These are phyloP conservation scores for Ustanciosporium gigantosporum DNA, from an alignment of 1,284 basidiomycete species.

Conservation along the genomic window DNA sequence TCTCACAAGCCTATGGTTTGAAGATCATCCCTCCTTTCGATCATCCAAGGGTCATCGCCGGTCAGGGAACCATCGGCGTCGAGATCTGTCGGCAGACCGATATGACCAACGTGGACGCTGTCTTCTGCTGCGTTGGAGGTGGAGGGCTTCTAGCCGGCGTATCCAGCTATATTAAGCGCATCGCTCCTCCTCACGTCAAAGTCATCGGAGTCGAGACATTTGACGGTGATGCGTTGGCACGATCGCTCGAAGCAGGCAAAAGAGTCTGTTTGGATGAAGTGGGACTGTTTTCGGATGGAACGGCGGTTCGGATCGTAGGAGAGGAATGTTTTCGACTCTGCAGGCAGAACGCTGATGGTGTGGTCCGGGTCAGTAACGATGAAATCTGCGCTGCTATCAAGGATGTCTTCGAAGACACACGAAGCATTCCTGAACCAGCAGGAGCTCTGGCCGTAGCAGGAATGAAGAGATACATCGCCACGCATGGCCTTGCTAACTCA, in stretches of 20 bases:
- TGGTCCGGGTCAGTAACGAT: slow-evolving; percentile 88
- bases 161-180: slow-evolving; percentile 87
- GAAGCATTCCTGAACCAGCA: slow-evolving; percentile 78
- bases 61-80: slow-evolving; percentile 92
- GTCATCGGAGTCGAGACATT: slow-evolving; percentile 92
- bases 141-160: slow-evolving; percentile 90
- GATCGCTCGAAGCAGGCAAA: slow-evolving; percentile 69
- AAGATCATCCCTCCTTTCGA: slow-evolving; percentile 96
- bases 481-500: slow-evolving; percentile 78
- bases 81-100: slow-evolving; percentile 69
- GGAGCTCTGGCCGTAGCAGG: slow-evolving; percentile 93
- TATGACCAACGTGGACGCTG: slow-evolving; percentile 70
- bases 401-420: slow-evolving; percentile 82
- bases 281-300: slow-evolving; percentile 97
- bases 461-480: slow-evolving; percentile 82
- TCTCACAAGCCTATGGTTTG: slow-evolving; percentile 76
- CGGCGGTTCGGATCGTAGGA: slow-evolving; percentile 94
- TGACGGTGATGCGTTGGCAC: slow-evolving; percentile 90
- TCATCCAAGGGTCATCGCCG: slow-evolving; percentile 93
- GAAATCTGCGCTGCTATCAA: slow-evolving; percentile 99
- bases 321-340: slow-evolving; percentile 94
- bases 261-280: slow-evolving; percentile 84
- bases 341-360: slow-evolving; percentile 77
- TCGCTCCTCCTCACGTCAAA: slow-evolving; percentile 80
- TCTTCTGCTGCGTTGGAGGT: slow-evolving; percentile 90